These are phyloP conservation scores for Taphrina communis DNA, from an alignment of 1,139 yeast species.

Conservation along the genomic window DNA sequence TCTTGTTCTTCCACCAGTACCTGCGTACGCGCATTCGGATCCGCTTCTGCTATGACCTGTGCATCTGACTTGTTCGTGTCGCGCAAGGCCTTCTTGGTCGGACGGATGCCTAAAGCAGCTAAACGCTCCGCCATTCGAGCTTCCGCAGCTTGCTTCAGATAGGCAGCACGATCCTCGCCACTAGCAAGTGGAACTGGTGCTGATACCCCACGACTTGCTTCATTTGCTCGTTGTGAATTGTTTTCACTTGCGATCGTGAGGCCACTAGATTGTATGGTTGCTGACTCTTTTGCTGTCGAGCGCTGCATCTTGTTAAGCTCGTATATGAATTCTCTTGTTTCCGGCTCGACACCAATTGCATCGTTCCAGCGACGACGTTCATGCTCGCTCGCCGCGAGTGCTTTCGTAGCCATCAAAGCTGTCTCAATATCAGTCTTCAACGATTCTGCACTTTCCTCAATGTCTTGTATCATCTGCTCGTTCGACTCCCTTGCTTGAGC, in stretches of 20 bases:
- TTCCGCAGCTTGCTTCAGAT: slow-evolving; percentile 88
- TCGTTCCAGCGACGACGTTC: slow-evolving; percentile 81
- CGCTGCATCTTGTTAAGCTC: slow-evolving; percentile 55
- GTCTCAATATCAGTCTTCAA: slow-evolving; percentile 66
- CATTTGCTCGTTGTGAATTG: not conserved
- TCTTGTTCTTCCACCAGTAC: slow-evolving; percentile 29
- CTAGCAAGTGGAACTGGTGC: slow-evolving; percentile 39
- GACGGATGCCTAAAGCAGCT: slow-evolving; percentile 79
- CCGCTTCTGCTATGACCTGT: slow-evolving; percentile 45
- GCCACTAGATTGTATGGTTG: slow-evolving; percentile 11
- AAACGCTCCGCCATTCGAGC: slow-evolving; percentile 86
- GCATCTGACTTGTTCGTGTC: not conserved
- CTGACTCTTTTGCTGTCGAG: not conserved
- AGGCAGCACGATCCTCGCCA: slow-evolving; percentile 74
- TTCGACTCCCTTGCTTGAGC: slow-evolving; percentile 62
- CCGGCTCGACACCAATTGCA: slow-evolving; percentile 76
- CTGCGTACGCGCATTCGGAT: slow-evolving; percentile 44
- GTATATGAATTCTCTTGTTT: slow-evolving; percentile 68
- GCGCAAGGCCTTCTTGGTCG: slow-evolving; percentile 47
- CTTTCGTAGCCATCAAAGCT: slow-evolving; percentile 52
- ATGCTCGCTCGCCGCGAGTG: slow-evolving; percentile 56
- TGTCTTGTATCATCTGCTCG: slow-evolving; percentile 67
- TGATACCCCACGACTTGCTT: not conserved
- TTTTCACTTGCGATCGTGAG: slow-evolving; percentile 11
- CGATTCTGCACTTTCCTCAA: slow-evolving; percentile 73